A percentile compares a stretch with the other conserved stretches of the same genome.
Evolutionary conservation across 1,139 yeast genomes (phyloP).

Genomic region (Meyerozyma elateridarum): DNA sequence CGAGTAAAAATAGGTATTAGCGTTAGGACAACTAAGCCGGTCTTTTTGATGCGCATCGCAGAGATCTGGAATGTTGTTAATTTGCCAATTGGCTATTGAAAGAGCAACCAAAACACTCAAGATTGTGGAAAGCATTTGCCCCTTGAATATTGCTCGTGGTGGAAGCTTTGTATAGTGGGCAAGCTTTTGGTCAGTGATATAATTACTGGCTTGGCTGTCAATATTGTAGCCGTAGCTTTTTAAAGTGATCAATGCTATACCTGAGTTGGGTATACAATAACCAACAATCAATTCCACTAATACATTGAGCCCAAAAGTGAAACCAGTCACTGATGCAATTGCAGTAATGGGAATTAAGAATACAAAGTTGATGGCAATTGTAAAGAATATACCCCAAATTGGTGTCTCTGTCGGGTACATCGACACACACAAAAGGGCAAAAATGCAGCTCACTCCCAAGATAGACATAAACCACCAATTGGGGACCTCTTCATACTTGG

Average conservation of each 20-base stretch:
- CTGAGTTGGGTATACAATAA: conserved; percentile 19
- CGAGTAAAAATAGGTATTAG: conserved; percentile 28
- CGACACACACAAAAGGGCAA: conserved; percentile 38
- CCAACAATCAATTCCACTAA: conserved; percentile 19
- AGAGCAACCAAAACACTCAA: conserved; percentile 23
- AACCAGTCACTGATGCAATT: conserved; percentile 16
- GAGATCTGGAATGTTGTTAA: conserved; percentile 21
- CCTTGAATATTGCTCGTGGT: conserved; percentile 30
- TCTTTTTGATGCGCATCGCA: conserved; percentile 25
- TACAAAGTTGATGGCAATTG: conserved; percentile 18
- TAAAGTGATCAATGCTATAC: conserved; percentile 17
- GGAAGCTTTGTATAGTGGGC: conserved; percentile 34
- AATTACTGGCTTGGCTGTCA: conserved; percentile 33
- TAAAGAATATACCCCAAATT: conserved; percentile 27
- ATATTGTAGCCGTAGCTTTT: conserved; percentile 22
- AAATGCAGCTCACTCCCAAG: conserved; percentile 42
- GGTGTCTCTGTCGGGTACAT: conserved; percentile 36
- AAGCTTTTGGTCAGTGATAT: conserved; percentile 32
- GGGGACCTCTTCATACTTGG: conserved; percentile 55
- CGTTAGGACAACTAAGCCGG: conserved; percentile 30
- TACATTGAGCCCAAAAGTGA: conserved; percentile 17
- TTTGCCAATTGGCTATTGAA: conserved; percentile 26
- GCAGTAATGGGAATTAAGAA: conserved; percentile 18
- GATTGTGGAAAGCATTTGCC: conserved; percentile 28
- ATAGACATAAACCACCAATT: conserved; percentile 53